phyloP scores from a whole-genome alignment of 768 basidiomycete species.

The Mycena maculata region DNA sequence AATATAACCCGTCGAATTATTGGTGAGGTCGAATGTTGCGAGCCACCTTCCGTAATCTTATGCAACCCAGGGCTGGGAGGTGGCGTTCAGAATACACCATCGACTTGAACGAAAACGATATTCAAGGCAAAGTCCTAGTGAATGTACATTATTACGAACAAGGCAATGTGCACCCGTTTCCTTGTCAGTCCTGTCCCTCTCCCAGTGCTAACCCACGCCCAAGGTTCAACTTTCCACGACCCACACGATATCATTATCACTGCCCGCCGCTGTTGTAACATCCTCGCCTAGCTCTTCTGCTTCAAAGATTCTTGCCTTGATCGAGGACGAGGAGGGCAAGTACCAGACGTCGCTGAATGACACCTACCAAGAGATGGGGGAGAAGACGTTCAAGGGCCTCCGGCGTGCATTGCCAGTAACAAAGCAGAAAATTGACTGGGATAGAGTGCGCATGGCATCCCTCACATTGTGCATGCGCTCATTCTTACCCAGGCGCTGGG shows the following conservation, averaged over 20 bases:
- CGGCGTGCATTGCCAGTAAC: constrained; percentile 93
- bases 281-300: constrained; percentile 64
- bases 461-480: neutral
- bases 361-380: constrained; percentile 89
- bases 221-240: constrained; percentile 92
- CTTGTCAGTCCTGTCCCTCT: neutral
- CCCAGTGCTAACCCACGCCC: constrained; percentile 1
- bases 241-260: constrained; percentile 72
- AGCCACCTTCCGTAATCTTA: constrained; percentile 13
- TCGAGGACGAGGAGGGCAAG: constrained; percentile 81
- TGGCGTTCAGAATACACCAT: constrained; percentile 92
- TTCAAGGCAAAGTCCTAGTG: constrained; percentile 80
- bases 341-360: constrained; percentile 86
- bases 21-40: constrained; percentile 64
- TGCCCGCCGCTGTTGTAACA: constrained; percentile 68
- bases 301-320: constrained; percentile 81
- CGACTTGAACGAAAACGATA: constrained; percentile 69
- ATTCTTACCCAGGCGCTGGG: constrained; percentile 40
- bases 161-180: constrained; percentile 75
- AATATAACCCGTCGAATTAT: constrained; percentile 93
- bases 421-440: constrained; percentile 96
- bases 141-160: constrained; percentile 99
- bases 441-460: constrained; percentile 67
- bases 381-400: constrained; percentile 93
- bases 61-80: constrained; percentile 81